Base-by-base conservation (phyloP, 345 rosid genomes). In the Gossypium turneri region DNA sequence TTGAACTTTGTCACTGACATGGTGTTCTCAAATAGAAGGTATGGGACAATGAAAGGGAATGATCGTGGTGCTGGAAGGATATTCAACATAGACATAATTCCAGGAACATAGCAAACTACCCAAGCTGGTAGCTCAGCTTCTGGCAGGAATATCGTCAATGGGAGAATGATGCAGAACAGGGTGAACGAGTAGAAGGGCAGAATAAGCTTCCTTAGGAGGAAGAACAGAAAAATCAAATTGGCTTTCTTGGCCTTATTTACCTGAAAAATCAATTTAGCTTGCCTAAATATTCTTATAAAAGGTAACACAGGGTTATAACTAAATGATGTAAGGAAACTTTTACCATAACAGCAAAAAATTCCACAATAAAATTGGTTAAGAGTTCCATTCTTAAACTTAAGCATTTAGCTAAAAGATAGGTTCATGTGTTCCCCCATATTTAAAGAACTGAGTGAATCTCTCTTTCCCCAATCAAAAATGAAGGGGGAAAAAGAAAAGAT, bases 1-100 rank as follows among this genome's bases (percentile, higher is more conserved):
- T 91, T 88, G 81, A 94, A 94, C 82, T 94, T 94, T 84, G 98
- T 94, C 59, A 94, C 98, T 0, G 97, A 94, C 96, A 94, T 94
- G 77, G 98, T 94, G 88, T 94, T 94, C 78, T 94, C 98, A 66
- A 94, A 94, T n/a, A 94, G 85, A 75, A 94, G 96, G 79, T 88
- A 94, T 1, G 98, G 98, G 75, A 92, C 97, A 10, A 94, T 85
- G 80, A 94, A 91, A 25, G 96, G 97, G 84, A 94, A 91, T 13
- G 98, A 94, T 47, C 89, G 78, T 12, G 94, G 98, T 2, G 93
- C 88, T 0, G 98, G 98, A 73, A 94, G 85, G 81, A 94, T 89
- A 79, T 86, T 92, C 80, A 94, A 76, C 81, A 94, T 50, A 25
- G 98, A 94, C 96, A 94, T 89, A 70, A 92, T 61, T 56, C 93